Evolutionary conservation across 129 eudicot genomes (phyloP), one percentile per base, ranked within the genome.

Genomic region (Lactuca sativa): DNA sequence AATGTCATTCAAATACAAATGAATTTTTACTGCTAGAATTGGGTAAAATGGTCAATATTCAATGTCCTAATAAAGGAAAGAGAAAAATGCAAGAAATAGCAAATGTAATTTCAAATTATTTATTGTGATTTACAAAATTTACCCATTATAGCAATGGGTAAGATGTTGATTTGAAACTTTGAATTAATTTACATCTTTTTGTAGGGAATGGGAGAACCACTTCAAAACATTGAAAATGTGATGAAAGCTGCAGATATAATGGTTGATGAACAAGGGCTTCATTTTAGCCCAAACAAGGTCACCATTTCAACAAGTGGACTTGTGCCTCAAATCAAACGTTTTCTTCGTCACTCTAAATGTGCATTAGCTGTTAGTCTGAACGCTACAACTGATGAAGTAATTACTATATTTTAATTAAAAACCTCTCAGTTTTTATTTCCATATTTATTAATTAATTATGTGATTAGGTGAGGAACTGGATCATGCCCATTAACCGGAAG

Each of bases 181-280:
- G 30, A 25, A 25, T 25, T 25, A 25, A 25, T 25, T 25, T 25
- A 25, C 30, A 25, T 25, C 30, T 25, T 25, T 25, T 2, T 76
- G 58, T 77, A 93, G 98, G 98, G 98, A 11, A 93, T 93, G 98
- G 98, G 98, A 72, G 98, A 93, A 78, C 97, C 98, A 53, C 90
- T 93, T 78, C 98, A 93, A 58, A 93, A 93, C 82, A 62, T 89
- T 16, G 95, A 93, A 32, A 93, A 87, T 74, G 98, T 93, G 65
- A 74, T 87, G 25, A 89, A 78, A 83, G 98, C 98, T 72, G 82
- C 95, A 52, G 89, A 93, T 77, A 87, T 93, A 80, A 73, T 93
- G 92, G 89, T 87, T 4, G 95, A 93, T 56, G 98, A 86, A 73
- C 98, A 93, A 69, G 98, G 98, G 63, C 98, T 93, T 71, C 92